Base-by-base conservation (phyloP, 1,284 basidiomycete genomes). In the Prillingera fragicola region DNA sequence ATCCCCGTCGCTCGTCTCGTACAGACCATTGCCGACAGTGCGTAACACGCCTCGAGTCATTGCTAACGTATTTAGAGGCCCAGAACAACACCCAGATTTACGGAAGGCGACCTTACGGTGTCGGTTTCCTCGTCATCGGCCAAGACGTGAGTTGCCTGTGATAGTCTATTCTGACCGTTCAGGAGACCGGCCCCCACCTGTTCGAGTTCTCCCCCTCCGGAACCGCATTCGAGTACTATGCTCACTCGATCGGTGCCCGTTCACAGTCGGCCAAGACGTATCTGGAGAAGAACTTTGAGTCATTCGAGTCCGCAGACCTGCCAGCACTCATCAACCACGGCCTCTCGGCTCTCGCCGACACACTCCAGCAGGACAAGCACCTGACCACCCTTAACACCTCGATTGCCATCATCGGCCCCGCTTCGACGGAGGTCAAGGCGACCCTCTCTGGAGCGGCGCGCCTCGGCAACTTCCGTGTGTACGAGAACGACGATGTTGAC, bases 41-140 rank as follows among this genome's bases (percentile, higher is more conserved):
- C 41, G 74, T 67, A 2, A 10, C 32, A 5, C 28, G 26, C n/a
- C 19, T 43, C 47, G 17, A 41, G 23, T 15, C 27, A 24, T 22
- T 3, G 24, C 37, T 42, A 22, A 33, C 49, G 12, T 33, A 15
- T 52, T 8, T 69, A 92, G 90, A 92, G 81, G 95, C 95, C 0
- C 95, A 99, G 74, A 85, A 91, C 41, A 98, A 98, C 74, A 99
- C 95, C 1, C 95, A 98, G 75, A 87, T 96, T 71, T 98, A 98
- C 69, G 95, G 95, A 48, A 82, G 89, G 59, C 80, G 95, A 48
- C 95, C 95, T 5, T 99, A 99, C 63, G 95, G 95, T 69, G 95
- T 99, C 8, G 95, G 95, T 19, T 96, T 98, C 78, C 83, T 99
- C 44, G 91, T 99, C 55, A 87, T 95, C 58, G 95, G 95, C 8